A percentile compares a stretch with the other conserved stretches of the same genome.
These are phyloP conservation scores for Fusarium solani-melongenae DNA, from an alignment of 2,329 filamentous ascomycete species.

Conservation along the genomic window DNA sequence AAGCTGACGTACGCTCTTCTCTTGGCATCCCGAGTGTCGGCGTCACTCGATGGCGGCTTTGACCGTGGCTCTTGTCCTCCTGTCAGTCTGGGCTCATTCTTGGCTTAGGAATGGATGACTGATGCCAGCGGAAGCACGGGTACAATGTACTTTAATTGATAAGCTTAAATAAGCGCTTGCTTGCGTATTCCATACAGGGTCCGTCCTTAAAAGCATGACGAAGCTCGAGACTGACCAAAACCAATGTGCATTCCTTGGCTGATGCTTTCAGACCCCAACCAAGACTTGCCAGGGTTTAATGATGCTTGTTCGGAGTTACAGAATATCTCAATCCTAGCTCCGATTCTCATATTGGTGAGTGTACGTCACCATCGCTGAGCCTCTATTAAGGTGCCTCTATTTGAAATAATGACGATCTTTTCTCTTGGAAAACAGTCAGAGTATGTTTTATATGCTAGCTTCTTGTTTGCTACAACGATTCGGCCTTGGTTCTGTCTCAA, in stretches of 20 bases:
- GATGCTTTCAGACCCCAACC: not conserved
- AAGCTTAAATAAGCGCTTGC: not conserved
- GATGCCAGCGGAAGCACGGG: not conserved
- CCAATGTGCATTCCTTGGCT: not conserved
- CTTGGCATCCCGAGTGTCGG: not conserved
- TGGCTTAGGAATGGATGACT: not conserved
- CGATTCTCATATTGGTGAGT: not conserved
- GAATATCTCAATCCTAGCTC: not conserved
- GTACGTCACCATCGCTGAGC: not conserved
- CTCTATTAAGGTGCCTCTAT: not conserved
- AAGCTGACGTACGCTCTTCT: not conserved
- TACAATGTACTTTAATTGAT: not conserved
- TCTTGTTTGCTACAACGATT: not conserved
- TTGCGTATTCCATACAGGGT: not conserved
- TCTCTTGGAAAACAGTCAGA: not conserved
- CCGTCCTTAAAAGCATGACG: not conserved
- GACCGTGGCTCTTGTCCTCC: not conserved
- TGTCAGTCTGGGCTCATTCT: not conserved
- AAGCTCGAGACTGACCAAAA: not conserved
- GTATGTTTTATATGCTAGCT: not conserved
- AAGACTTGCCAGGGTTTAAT: not conserved
- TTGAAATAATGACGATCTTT: not conserved
- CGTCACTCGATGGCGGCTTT: not conserved
- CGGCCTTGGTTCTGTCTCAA: not conserved
- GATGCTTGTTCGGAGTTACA: not conserved